phyloP scores from a whole-genome alignment of 164 flowering plant genomes.

The Vitis rupestris region DNA sequence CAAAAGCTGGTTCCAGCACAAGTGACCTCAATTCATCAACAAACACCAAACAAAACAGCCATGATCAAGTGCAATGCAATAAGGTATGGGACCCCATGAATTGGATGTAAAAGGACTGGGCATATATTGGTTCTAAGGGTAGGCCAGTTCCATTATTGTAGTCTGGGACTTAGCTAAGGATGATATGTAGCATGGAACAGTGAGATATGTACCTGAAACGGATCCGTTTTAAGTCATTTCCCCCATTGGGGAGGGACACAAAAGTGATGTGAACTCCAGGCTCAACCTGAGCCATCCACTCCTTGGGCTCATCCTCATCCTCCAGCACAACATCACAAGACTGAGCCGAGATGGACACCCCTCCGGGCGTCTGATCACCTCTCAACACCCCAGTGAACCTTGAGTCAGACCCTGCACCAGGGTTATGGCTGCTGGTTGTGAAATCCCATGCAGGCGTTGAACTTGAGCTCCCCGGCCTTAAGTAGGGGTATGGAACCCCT shows the following conservation, averaged over 20 bases:
- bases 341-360: slow-evolving; percentile 41
- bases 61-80: neutral
- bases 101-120: neutral
- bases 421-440: slow-evolving; percentile 28
- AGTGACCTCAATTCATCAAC: no score
- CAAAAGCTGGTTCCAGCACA: neutral
- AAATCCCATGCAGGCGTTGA: slow-evolving; percentile 96
- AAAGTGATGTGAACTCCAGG: slow-evolving; percentile 98
- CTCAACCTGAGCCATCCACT: slow-evolving; percentile 99
- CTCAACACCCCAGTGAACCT: slow-evolving; percentile 40
- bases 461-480: slow-evolving; percentile 55
- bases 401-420: slow-evolving; percentile 32
- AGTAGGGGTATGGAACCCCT: slow-evolving; percentile 65
- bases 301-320: slow-evolving; percentile 87
- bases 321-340: slow-evolving; percentile 58
- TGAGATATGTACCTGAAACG: slow-evolving; percentile 73
- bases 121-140: neutral
- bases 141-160: neutral
- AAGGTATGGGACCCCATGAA: neutral
- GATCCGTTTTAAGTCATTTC: slow-evolving; percentile 91
- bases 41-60: neutral
- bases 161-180: no score
- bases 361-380: slow-evolving; percentile 46
- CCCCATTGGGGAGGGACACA: slow-evolving; percentile 87
- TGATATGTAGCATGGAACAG: neutral